Base-by-base conservation (phyloP, 1,139 yeast species). In the Zygoascus sp. region DNA sequence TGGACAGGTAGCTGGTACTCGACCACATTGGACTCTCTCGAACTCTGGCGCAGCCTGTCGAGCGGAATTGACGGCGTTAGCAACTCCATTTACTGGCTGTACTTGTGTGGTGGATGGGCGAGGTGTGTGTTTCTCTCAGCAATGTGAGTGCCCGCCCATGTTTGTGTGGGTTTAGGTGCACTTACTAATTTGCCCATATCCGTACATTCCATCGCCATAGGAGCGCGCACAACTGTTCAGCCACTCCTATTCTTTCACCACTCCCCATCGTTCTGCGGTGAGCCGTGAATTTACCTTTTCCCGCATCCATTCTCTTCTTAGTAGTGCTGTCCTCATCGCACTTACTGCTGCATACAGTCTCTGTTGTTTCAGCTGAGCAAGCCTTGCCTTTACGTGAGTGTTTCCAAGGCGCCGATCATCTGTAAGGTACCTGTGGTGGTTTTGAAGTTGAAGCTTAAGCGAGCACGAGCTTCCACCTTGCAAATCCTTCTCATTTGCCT, bases 1-100 rank as follows among this genome's bases (percentile, higher is more conserved):
- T 37, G 11, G 15, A 25, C 40, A 17, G 23, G 38, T 9, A 42
- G 35, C 23, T 25, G 54, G 30, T 47, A 53, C 50, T 55, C 58
- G 8, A 34, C 8, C 15, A 17, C 23, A 17, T 34, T 34, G 22
- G 37, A 34, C 17, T 11, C 37, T 9, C 23, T 17, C 9, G 5
- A n/a, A 5, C 34, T 15, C 7, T 9, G 3, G 15, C 13, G 11
- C 11, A 30, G 17, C 10, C 8, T 2, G 17, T 11, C 8, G 8
- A 30, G 34, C 8, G 34, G 34, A 30, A 30, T 15, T 30, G 17
- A 3, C 34, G 34, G 34, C 8, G 34, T 3, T 11, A 30, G 17
- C 15, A 15, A 9, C 13, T 30, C 34, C 34, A 30, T 30, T 23
- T 23, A 30, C 17, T 30, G 15, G 15, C 3, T n/a, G 15, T 9